Conservation (phyloP, 1,284 basidiomycete genomes). For the Exobasidium cylindrosporum region DNA sequence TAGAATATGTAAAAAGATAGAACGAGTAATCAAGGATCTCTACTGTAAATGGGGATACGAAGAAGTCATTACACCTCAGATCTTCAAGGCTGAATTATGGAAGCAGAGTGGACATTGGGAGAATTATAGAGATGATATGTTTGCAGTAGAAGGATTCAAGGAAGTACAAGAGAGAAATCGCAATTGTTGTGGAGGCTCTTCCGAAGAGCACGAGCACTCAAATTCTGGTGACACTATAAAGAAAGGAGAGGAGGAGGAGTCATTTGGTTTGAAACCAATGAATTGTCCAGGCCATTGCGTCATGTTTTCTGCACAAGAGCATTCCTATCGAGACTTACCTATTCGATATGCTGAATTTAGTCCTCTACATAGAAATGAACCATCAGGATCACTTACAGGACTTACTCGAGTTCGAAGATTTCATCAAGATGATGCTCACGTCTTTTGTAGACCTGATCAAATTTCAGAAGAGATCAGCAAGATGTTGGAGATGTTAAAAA, state of each 20-base stretch:
- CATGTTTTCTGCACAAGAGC: constrained; percentile 90
- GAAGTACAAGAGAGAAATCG: constrained; percentile 22
- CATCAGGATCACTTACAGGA: constrained; percentile 88
- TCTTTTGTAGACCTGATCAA: constrained; percentile 87
- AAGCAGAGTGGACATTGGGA: constrained; percentile 53
- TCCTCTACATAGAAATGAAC: constrained; percentile 95
- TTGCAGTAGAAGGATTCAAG: constrained; percentile 46
- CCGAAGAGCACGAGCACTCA: constrained; percentile 2
- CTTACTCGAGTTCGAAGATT: constrained; percentile 91
- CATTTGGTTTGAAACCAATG: constrained; percentile 71
- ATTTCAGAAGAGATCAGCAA: constrained; percentile 31
- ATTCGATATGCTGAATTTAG: constrained; percentile 98
- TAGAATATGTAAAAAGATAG: constrained; percentile 42
- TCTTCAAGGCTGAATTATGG: constrained; percentile 49
- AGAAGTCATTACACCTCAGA: constrained; percentile 51
- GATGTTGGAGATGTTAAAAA: constrained; percentile 52
- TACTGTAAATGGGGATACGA: constrained; percentile 52
- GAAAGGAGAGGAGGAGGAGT: constrained; percentile 65
- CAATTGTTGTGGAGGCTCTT: neutral
- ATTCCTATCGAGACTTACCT: constrained; percentile 92
- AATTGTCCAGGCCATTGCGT: constrained; percentile 98
- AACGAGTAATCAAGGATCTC: constrained; percentile 51
- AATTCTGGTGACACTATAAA: constrained; percentile 23
- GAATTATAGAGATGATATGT: constrained; percentile 55
- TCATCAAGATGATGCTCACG: constrained; percentile 93